Conservation (phyloP, 768 basidiomycete genomes). For the Coprinopsis sp. region DNA sequence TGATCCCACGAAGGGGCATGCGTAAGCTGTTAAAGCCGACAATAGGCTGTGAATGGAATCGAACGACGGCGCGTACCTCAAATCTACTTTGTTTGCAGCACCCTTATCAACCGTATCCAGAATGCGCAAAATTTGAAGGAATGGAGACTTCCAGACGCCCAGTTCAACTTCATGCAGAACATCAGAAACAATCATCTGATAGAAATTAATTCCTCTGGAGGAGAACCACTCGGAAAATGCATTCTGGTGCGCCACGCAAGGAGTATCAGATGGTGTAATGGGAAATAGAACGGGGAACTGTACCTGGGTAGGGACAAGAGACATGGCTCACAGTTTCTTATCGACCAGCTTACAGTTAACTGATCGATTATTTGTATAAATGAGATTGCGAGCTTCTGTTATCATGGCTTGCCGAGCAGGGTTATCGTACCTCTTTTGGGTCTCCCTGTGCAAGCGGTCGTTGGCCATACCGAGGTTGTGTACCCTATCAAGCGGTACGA, state of each 20-base stretch:
- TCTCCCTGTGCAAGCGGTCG: no score
- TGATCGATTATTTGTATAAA: no score
- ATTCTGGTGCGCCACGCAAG: background rate
- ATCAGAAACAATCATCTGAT: no score
- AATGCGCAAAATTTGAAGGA: background rate
- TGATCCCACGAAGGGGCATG: constrained; percentile 24
- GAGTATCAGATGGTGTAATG: background rate
- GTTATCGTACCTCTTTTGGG: no score
- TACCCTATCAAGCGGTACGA: background rate
- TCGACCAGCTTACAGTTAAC: no score
- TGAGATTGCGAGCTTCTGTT: no score
- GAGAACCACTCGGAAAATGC: background rate
- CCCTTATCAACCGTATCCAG: background rate
- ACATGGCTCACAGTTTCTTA: no score
- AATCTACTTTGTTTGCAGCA: background rate
- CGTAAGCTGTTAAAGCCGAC: constrained; percentile 28
- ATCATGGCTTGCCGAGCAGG: no score
- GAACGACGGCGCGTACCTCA: background rate
- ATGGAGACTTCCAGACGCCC: no score
- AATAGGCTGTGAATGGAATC: background rate
- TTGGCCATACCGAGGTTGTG: background rate
- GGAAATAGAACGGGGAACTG: background rate
- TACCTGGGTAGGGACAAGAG: no score
- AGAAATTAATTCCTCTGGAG: background rate
- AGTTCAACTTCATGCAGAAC: no score